These are phyloP conservation scores for Colletotrichum lupini DNA, from an alignment of 2,329 filamentous ascomycete species.

Conservation along the genomic window DNA sequence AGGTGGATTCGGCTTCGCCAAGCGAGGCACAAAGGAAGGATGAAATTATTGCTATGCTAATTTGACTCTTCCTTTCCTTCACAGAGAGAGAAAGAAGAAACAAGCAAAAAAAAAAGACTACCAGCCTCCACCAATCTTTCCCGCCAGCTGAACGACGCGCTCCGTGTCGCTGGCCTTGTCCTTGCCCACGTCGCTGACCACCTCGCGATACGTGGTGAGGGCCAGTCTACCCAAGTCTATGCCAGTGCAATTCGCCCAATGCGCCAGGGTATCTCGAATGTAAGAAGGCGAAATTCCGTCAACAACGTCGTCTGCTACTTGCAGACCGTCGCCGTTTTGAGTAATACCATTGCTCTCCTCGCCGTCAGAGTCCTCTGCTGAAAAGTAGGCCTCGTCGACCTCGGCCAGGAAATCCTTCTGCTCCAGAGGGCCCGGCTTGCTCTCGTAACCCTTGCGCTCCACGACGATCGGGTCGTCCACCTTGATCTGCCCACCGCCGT, in stretches of 20 bases:
- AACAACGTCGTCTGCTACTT: conserved; percentile 58
- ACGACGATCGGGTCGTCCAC: conserved; percentile 78
- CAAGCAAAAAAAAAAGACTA: conserved; percentile 53
- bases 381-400: conserved; percentile 93
- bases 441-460: conserved; percentile 57
- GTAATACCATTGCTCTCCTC: conserved; percentile 37
- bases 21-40: conserved; percentile 67
- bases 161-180: conserved; percentile 76
- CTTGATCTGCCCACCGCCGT: conserved; percentile 96
- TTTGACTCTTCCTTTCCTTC: neutral
- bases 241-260: conserved; percentile 81
- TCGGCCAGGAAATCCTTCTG: conserved; percentile 87
- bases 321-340: conserved; percentile 40
- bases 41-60: conserved; percentile 45
- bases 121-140: conserved; percentile 95
- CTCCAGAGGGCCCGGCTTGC: conserved; percentile 77
- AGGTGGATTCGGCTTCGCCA: conserved; percentile 81
- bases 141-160: conserved; percentile 86
- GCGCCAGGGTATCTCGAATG: conserved; percentile 75
- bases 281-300: conserved; percentile 74
- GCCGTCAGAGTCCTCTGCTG: conserved; percentile 68
- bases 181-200: conserved; percentile 95
- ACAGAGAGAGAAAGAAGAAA: neutral
- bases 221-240: conserved; percentile 78
- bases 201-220: conserved; percentile 89